Conservation (phyloP, 192 early-diverging fungal genomes). For the Chytriomyces hyalinus region DNA sequence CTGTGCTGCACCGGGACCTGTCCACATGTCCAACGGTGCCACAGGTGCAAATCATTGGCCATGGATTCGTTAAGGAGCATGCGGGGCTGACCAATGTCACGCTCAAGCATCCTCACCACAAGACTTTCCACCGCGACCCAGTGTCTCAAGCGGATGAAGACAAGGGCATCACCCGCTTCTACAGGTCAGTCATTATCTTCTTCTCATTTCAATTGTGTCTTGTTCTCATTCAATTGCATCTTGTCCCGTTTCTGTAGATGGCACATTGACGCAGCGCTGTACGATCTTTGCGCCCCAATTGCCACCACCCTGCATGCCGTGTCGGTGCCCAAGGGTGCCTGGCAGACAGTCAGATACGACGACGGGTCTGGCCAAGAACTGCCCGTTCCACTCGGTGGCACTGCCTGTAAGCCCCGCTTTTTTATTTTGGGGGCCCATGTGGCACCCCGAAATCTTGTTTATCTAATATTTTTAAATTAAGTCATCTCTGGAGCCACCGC, state of each 20-base stretch:
- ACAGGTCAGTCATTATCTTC: background rate
- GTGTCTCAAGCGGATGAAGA: constrained; percentile 19
- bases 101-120: constrained; percentile 23
- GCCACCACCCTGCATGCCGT: constrained; percentile 25
- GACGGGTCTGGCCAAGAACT: constrained; percentile 11
- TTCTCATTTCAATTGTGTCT: background rate
- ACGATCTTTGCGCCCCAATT: constrained; percentile 21
- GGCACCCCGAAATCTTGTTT: background rate
- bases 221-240: background rate
- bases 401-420: constrained; percentile 18
- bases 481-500: constrained; percentile 28
- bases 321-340: background rate
- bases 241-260: background rate
- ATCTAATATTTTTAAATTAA: background rate
- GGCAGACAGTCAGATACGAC: constrained; percentile 26
- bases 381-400: constrained; percentile 13
- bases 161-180: constrained; percentile 24
- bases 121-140: constrained; percentile 8
- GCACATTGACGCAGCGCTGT: constrained; percentile 35
- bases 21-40: constrained; percentile 17
- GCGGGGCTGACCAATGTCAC: constrained; percentile 2
- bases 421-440: background rate
- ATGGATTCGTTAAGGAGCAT: constrained; percentile 19
- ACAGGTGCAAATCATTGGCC: constrained; percentile 26
- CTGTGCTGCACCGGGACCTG: constrained; percentile 26